Conservation (phyloP, 2,329 filamentous ascomycete species). For the Aspergillus ochraceoroseus region DNA sequence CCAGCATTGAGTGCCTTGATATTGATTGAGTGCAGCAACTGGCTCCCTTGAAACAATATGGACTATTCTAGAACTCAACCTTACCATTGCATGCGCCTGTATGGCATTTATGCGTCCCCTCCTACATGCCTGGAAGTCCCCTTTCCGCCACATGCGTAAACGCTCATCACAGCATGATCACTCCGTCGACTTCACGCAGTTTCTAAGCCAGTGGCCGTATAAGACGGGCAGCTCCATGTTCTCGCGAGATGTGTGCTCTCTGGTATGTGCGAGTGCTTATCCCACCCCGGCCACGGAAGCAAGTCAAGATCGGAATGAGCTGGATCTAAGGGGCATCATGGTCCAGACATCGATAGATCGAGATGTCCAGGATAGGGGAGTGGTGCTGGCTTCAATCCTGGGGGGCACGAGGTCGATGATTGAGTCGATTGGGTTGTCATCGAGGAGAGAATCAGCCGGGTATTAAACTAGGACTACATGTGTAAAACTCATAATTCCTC, state of each 20-base stretch:
- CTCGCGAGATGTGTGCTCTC: background rate
- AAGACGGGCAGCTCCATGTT: background rate
- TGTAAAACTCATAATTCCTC: too few relatives aligned
- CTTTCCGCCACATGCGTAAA: too few relatives aligned
- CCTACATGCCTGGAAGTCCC: background rate
- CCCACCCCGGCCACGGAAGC: background rate
- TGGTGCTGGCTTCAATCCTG: background rate
- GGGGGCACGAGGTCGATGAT: background rate
- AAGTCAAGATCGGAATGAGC: background rate
- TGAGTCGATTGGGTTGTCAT: too few relatives aligned
- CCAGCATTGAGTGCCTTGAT: too few relatives aligned
- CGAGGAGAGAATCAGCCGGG: too few relatives aligned
- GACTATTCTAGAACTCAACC: background rate
- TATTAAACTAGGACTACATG: too few relatives aligned
- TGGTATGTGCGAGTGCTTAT: background rate
- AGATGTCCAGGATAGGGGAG: constrained; percentile 3
- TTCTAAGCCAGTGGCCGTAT: constrained; percentile 1
- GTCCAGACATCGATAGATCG: constrained; percentile 10
- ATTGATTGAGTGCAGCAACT: background rate
- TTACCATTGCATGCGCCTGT: background rate
- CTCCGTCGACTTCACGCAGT: background rate
- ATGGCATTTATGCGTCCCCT: background rate
- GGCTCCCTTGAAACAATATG: background rate
- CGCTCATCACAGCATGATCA: too few relatives aligned
- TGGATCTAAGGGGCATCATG: constrained; percentile 2